Evolutionary conservation across 805 yeast species (phyloP), one percentile per base, ranked within the genome.

Genomic region (Candida ponderosae): DNA sequence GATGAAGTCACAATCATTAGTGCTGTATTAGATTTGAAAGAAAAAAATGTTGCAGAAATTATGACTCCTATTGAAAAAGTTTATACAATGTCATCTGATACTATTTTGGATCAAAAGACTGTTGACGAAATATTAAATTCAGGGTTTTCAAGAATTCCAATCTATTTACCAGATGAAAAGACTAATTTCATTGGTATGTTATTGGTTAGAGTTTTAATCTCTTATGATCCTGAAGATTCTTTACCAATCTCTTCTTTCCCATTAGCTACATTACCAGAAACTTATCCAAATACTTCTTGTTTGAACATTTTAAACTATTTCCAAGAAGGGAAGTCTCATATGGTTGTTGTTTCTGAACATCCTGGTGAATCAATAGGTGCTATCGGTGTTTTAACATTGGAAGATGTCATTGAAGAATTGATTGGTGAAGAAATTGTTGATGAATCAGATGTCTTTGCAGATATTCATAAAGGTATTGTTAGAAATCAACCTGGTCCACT

Each of bases 371-470:
- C 81, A 1, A 68, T 70, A 29, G 97, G 97, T 17, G 93, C 96
- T 1, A 57, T 82, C 23, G 98, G 98, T 45, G 95, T 90, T 9
- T 66, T 90, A 31, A 90, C 98, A 1, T 67, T 90, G 42, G 98
- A 90, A 61, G 98, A 90, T 55, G 97, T 90, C n/a, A 93, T 90
- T 54, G 98, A 90, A 60, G 98, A 90, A 62, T 70, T 90, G 45
- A 90, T 90, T 58, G 98, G 98, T 35, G 97, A 90, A 61, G 98
- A 90, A 58, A 90, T 90, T 53, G 90, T 90, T 31, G 98, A 90
- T 56, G 98, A 90, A 62, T 78, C 88, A 19, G 98, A 90, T 56
- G 97, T 93, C 16, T 88, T 83, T 53, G 74, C 89, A 40, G 97
- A 90, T 60, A 83, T 89, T 45, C 86, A 86, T 59, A 83, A 84